Evolutionary conservation across 768 basidiomycete genomes (phyloP), one percentile per base, ranked within the genome.

Genomic region (Boletus rex-veris): DNA sequence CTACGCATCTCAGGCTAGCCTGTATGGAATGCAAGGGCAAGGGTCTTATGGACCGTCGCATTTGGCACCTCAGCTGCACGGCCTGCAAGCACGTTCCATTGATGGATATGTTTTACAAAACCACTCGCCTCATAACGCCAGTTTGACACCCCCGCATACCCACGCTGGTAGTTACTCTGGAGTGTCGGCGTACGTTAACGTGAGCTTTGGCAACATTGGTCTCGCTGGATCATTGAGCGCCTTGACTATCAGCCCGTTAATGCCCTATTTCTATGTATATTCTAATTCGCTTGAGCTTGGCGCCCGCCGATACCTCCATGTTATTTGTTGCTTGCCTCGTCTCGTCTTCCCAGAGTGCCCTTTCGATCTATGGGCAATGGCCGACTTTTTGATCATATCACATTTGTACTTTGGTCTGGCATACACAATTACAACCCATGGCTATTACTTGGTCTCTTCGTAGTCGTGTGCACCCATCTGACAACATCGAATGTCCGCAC

Each of bases 101-200:
- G 90, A 92, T 62, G 82, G 84, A 64, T 91, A 91, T 65, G 88
- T 91, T 54, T 75, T 92, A 47, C 90, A 90, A 71, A 82, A 82
- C 66, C 82, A 77, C 61, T 84, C 84, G 39, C 77, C 76, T 58
- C 86, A 90, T 68, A 85, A 80, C 62, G 77, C 83, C 50, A 80
- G 76, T 38, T 62, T 88, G 55, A 78, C 85, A 26, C 78, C 84
- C 39, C 77, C 82, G 31, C 85, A 79, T 67, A 68, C 74, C 56
- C 80, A 84, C 54, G 67, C 70, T 12, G 73, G 77, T 44, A 77
- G 78, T 40, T 88, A 88, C 72, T 78, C 81, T 38, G 77, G 78
- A 56, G 77, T 79, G 48, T 79, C 83, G 21, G 64, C 71, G 21
- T 81, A 77, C 60, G 68, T 68, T 57, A 85, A 82, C 64, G 79